These are phyloP conservation scores for Tuctoria greenei DNA, from an alignment of 176 grass and related monocot genomes.

Conservation along the genomic window DNA sequence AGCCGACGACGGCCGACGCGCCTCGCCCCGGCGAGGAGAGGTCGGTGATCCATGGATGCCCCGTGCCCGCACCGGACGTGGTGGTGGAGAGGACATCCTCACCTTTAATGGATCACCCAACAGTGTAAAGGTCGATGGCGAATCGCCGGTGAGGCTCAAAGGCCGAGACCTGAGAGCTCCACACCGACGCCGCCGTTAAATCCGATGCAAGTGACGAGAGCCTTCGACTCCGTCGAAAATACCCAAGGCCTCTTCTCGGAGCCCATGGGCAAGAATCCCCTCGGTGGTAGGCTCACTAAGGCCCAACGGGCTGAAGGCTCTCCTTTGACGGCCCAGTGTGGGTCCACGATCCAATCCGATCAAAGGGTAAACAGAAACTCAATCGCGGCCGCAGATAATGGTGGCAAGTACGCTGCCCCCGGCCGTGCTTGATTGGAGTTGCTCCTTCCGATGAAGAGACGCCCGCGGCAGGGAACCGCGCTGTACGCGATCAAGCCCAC, in stretches of 20 bases:
- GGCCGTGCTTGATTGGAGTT: neutral
- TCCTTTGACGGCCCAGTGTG: too few relatives aligned
- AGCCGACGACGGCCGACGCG: neutral
- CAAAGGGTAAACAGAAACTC: neutral
- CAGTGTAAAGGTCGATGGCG: neutral
- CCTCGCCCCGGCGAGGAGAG: neutral
- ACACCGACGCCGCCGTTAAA: too few relatives aligned
- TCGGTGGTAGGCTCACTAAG: too few relatives aligned
- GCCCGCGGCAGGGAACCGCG: neutral
- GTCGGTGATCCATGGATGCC: too few relatives aligned
- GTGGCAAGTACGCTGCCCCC: neutral
- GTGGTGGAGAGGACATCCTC: neutral
- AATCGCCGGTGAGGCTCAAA: neutral
- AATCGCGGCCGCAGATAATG: neutral
- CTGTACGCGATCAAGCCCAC: neutral
- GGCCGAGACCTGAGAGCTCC: neutral
- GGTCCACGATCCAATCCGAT: too few relatives aligned
- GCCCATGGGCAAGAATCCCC: too few relatives aligned
- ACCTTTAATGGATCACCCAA: neutral
- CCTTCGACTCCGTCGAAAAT: neutral
- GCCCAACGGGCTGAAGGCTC: too few relatives aligned
- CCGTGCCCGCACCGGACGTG: too few relatives aligned
- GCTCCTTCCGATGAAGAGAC: neutral
- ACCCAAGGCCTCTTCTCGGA: neutral
- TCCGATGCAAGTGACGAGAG: neutral